A percentile compares a stretch with the other conserved stretches of the same genome.
Evolutionary conservation across 2,329 filamentous ascomycete genomes (phyloP).

Genomic region (Ophiobolus disseminans): DNA sequence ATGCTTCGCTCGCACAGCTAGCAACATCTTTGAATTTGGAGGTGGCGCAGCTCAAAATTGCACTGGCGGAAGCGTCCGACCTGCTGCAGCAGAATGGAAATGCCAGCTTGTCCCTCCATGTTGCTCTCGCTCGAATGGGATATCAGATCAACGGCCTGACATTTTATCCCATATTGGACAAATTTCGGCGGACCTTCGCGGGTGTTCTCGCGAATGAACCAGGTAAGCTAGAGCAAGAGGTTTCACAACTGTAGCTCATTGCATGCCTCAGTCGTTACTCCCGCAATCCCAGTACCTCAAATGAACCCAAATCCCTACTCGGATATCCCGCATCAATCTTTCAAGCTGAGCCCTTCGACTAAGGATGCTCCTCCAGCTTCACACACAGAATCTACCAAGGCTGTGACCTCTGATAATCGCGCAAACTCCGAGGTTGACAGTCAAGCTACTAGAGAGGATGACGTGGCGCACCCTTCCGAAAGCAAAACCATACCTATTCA

Average conservation of each 20-base stretch:
- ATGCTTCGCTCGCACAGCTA: not conserved
- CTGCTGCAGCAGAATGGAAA: not conserved
- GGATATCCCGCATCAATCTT: too few species aligned
- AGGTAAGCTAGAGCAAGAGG: not conserved
- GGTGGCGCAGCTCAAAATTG: not conserved
- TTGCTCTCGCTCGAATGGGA: not conserved
- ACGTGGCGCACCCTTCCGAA: too few species aligned
- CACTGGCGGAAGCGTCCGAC: conserved; percentile 2
- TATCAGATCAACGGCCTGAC: not conserved
- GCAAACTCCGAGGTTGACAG: too few species aligned
- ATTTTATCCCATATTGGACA: not conserved
- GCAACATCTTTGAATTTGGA: not conserved
- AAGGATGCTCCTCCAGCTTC: too few species aligned
- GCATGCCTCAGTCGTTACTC: too few species aligned
- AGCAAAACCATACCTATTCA: too few species aligned
- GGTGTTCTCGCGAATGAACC: not conserved
- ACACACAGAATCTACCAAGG: too few species aligned
- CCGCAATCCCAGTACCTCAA: too few species aligned
- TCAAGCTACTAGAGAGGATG: too few species aligned
- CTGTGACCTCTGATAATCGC: too few species aligned
- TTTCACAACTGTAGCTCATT: not conserved
- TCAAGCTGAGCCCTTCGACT: too few species aligned
- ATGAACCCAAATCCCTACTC: not conserved
- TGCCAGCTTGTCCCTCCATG: not conserved
- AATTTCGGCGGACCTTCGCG: not conserved